Conservation (phyloP, 148 eudicot species). For the Nepenthes gracilis region DNA sequence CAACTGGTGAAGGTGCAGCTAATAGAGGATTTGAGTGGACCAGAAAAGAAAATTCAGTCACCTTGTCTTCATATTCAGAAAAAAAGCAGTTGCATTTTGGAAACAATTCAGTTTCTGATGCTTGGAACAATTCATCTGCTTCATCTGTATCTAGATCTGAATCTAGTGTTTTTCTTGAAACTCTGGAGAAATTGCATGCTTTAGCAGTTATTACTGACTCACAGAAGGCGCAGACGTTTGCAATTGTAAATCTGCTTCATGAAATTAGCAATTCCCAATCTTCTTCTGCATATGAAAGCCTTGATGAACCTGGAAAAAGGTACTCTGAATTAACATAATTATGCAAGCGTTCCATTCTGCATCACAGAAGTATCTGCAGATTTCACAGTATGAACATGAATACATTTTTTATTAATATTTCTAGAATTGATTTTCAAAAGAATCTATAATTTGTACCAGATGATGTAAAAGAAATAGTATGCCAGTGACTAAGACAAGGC, state of each 20-base stretch:
- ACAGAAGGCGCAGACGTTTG: constrained; percentile 59
- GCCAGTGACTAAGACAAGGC: too few species aligned
- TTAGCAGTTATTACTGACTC: constrained; percentile 27
- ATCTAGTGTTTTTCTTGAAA: constrained; percentile 29
- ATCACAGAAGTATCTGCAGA: neutral
- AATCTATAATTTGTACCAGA: too few species aligned
- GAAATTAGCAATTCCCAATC: constrained; percentile 53
- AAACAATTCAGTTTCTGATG: constrained; percentile 18
- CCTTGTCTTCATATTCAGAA: constrained; percentile 31
- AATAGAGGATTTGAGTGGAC: constrained; percentile 40
- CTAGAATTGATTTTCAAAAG: too few species aligned
- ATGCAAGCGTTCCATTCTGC: neutral
- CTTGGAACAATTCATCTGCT: constrained; percentile 17
- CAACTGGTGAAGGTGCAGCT: constrained; percentile 20
- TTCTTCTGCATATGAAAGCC: constrained; percentile 68
- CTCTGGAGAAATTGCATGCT: constrained; percentile 41
- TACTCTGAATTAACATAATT: constrained; percentile 15
- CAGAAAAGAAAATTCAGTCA: constrained; percentile 17
- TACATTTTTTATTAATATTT: too few species aligned
- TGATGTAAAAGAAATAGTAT: too few species aligned
- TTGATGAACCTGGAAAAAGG: constrained; percentile 97
- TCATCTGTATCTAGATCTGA: constrained; percentile 38
- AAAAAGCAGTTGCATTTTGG: constrained; percentile 19
- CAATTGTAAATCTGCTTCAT: constrained; percentile 59
- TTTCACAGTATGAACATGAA: too few species aligned